Evolutionary conservation across 805 yeast species (phyloP), one percentile per base, ranked within the genome.

Genomic region (Priceomyces castillae): DNA sequence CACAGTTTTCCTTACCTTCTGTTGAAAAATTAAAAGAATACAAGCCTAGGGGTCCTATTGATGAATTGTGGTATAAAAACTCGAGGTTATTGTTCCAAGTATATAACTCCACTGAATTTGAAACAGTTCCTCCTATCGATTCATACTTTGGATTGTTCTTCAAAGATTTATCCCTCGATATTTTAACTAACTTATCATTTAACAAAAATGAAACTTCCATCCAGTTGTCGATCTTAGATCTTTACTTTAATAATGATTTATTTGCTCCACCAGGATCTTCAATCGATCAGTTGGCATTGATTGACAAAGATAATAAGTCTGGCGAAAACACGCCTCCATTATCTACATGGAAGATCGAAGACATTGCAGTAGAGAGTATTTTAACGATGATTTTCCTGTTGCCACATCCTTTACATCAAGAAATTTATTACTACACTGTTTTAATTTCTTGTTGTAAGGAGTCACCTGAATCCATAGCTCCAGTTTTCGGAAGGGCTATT

Each of bases 341-440:
- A 34, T 79, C 95, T 1, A 89, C 96, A 0, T 89, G 87, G 86
- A 94, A 94, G 60, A 78, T 90, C 46, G 99, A 94, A 64, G 97
- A 90, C 59, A 73, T 90, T 33, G 87, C 92, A 0, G 77, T 90
- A 28, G 97, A 94, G 59, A 80, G 86, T 35, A 80, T 90, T 34
- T 71, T 92, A 47, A 79, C 88, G 19, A 77, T 87, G 66, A 77
- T 90, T 52, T 85, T 88, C 67, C 80, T 80, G 46, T 71, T 92
- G 40, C 96, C 97, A 3, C 54, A 65, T 2, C 69, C 87, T 1
- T 73, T 82, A 22, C 81, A 84, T 47, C 81, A 82, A 16, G 77
- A 69, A 46, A 84, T 90, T 22, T 94, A 90, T 62, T 94, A 85
- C 64, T 87, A 88, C 63, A 77, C 95, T 1, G 79, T 90, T 9